Evolutionary conservation across 2,329 filamentous ascomycete genomes (phyloP).

Genomic region (Sporothrix luriei): DNA sequence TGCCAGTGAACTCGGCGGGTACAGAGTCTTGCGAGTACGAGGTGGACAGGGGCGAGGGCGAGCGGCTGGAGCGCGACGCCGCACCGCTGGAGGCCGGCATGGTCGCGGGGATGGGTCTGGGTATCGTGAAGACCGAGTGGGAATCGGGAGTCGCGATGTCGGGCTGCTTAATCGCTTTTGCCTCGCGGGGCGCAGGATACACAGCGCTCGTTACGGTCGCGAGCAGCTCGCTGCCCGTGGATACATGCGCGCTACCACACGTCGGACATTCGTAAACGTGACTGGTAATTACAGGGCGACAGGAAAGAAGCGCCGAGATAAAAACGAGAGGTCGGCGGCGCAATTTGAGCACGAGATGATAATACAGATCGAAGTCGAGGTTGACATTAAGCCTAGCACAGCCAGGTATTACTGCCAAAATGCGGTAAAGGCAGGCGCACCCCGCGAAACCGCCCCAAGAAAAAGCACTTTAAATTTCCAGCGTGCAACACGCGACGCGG

Average conservation of each 20-base stretch:
- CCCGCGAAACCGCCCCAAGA: conserved; percentile 2
- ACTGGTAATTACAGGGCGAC: too few relatives aligned
- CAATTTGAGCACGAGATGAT: not conserved
- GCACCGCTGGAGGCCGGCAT: conserved; percentile 22
- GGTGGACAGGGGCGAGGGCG: conserved; percentile 29
- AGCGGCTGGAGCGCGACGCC: conserved; percentile 24
- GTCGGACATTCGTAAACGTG: not conserved
- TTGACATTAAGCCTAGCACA: not conserved
- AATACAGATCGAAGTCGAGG: not conserved
- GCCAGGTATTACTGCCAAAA: conserved; percentile 22
- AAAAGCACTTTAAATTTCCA: conserved; percentile 28
- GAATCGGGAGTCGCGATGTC: not conserved
- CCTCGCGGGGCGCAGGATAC: not conserved
- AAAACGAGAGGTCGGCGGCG: conserved; percentile 1
- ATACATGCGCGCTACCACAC: not conserved
- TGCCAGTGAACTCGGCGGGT: conserved; percentile 16
- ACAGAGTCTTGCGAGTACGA: conserved; percentile 14
- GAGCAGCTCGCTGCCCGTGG: not conserved
- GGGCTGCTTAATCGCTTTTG: not conserved
- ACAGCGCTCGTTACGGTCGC: not conserved
- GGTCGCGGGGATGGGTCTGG: not conserved
- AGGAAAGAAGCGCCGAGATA: not conserved
- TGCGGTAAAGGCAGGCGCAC: conserved; percentile 22
- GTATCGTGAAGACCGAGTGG: too few relatives aligned
- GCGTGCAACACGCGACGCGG: conserved; percentile 27